Evolutionary conservation across 805 yeast species (phyloP).

Genomic region (Cyberlindnera japonica): DNA sequence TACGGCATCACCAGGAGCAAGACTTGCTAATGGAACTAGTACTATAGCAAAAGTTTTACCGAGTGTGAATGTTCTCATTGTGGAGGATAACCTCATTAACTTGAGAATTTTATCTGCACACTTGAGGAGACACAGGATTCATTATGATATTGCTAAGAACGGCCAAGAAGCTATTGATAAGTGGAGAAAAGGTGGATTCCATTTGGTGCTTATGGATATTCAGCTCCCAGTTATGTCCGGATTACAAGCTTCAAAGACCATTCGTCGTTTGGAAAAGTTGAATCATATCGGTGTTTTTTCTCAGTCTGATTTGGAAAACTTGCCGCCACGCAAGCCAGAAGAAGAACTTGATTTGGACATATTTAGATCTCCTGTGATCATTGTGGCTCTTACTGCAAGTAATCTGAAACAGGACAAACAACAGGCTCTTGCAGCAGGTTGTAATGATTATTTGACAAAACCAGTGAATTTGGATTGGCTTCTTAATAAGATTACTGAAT

Average conservation of each 20-base stretch:
- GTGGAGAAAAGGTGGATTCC: constrained; percentile 94
- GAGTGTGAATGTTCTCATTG: constrained; percentile 84
- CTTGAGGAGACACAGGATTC: constrained; percentile 78
- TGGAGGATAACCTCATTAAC: constrained; percentile 94
- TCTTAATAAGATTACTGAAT: constrained; percentile 87
- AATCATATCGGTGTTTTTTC: constrained; percentile 64
- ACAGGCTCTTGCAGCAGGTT: constrained; percentile 93
- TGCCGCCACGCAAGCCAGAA: constrained; percentile 31
- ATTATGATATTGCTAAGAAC: constrained; percentile 81
- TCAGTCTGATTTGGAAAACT: constrained; percentile 22
- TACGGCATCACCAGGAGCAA: constrained; percentile 4
- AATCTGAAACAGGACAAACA: constrained; percentile 80
- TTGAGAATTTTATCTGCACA: constrained; percentile 89
- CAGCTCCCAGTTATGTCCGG: constrained; percentile 97
- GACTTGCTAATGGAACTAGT: constrained; percentile 15
- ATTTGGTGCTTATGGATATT: constrained; percentile 93
- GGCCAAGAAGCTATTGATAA: constrained; percentile 94
- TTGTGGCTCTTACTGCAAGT: constrained; percentile 94
- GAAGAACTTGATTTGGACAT: constrained; percentile 56
- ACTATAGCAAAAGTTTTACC: constrained; percentile 67
- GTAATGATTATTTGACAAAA: constrained; percentile 93
- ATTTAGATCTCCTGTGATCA: constrained; percentile 94
- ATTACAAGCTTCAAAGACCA: constrained; percentile 89
- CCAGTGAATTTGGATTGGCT: constrained; percentile 96
- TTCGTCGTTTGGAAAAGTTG: constrained; percentile 74